Evolutionary conservation across 2,329 filamentous ascomycete genomes (phyloP), one percentile per base, ranked within the genome.

Genomic region (Monosporascus sp.): DNA sequence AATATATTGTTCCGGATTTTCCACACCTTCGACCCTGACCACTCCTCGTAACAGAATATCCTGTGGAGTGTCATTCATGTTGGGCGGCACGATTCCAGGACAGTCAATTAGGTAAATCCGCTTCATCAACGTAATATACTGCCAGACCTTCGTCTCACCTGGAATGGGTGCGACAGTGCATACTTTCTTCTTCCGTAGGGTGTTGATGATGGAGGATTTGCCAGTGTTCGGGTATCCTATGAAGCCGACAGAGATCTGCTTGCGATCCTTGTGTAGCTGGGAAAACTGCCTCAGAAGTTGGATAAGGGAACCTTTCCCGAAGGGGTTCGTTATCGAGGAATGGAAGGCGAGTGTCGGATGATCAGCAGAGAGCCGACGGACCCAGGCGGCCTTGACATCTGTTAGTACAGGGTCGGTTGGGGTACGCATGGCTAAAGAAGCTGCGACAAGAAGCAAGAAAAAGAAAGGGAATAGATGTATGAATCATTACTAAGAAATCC

Each of bases 401-500:
- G 62, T 67, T 58, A 72, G 70, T 58, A 62, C 50, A 31, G 41
- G 51, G 44, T 53, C 46, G 37, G 38, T 43, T 53, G 38, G 55
- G 55, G 55, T 52, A 48, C 53, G 31, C 31, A 14, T 35, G 31
- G 31, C 31, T 14, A 35, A 60, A 66, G 63, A 56, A 65, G 59
- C 55, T 55, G 61, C 57, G 62, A 65, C 57, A 58, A 65, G 60
- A 47, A 61, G 50, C 61, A 57, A 49, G 37, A 55, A 24, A 51
- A 40, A 53, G 60, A 66, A 64, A 74, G 79, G 77, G 51, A 57
- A 84, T 26, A 28, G 43, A 46, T 92, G 87, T 99, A 82, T 93
- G 92, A 88, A 87, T 89, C 89, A 88, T 90, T 88, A 97, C 94
- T 99, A 99, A 96, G 94, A 97, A 89, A 79, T 82, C 82, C 83